Evolutionary conservation across 352 stramenopile genomes (phyloP).

Genomic region (Phytophthora crassamura): DNA sequence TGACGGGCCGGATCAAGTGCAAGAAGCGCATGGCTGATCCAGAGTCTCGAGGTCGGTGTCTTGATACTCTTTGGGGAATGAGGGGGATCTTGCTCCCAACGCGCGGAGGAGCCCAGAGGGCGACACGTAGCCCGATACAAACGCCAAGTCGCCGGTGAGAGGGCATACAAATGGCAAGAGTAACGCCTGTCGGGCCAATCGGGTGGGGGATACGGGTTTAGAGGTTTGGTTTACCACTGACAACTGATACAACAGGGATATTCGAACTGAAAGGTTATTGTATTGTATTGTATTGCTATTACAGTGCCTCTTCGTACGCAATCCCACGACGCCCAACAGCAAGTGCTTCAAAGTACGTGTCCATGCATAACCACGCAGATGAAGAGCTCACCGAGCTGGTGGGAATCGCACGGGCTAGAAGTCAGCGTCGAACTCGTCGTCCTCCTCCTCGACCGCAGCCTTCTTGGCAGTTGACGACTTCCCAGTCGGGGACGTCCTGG

Average conservation of each 20-base stretch:
- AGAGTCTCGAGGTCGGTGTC: conserved; percentile 1
- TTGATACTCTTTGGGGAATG: conserved; percentile 49
- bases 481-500: conserved; percentile 9
- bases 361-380: too few relatives aligned
- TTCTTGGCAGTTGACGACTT: conserved; percentile 18
- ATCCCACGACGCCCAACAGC: conserved; percentile 25
- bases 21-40: conserved; percentile 93
- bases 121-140: conserved; percentile 35
- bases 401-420: too few relatives aligned
- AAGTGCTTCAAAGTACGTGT: too few relatives aligned
- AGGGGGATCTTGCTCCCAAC: conserved; percentile 20
- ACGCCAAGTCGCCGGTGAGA: conserved; percentile 20
- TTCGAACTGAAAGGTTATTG: not conserved
- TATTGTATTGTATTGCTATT: not conserved
- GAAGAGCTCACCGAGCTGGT: too few relatives aligned
- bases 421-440: conserved; percentile 71
- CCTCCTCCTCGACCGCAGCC: conserved; percentile 26
- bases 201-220: too few relatives aligned
- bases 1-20: conserved; percentile 98
- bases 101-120: conserved; percentile 10
- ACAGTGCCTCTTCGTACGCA: conserved; percentile 19
- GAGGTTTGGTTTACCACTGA: too few relatives aligned
- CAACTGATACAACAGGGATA: conserved; percentile 8
- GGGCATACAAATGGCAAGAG: conserved; percentile 6
- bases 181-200: too few relatives aligned